Base-by-base conservation (phyloP, 2,329 filamentous ascomycete species). In the Diplodia mutila region DNA sequence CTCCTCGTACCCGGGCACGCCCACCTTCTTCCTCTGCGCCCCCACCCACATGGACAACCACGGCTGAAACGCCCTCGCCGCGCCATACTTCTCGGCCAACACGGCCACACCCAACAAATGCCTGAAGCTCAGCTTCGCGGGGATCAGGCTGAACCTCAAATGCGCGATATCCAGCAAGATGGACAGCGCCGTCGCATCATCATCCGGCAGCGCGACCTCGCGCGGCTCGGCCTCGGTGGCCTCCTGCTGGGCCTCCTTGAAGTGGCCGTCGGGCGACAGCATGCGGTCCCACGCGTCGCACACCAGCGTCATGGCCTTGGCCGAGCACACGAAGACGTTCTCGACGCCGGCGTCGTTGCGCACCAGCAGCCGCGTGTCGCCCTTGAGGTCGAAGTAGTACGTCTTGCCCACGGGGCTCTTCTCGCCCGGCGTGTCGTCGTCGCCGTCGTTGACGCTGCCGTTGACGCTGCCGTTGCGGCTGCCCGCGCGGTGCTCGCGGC, bases 151-250 rank as follows among this genome's bases (percentile, higher is more conserved):
- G 49, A 73, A 74, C 12, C 73, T 69, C 11, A 69, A 53, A 63
- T 79, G 78, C 2, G 75, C 73, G 7, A 80, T 74, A 25, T 71
- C 71, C 65, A 80, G 73, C 8, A 80, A 27, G 1, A 78, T 69
- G 0, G 67, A 55, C 68, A 81, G 74, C 1, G 75, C 74, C 1
- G 72, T 70, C 0, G 74, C 67, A 59, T 79, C 70, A 59, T 80
- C 77, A 6, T 77, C 73, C 0, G 73, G 73, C 16, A 77, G 70
- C 3, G 70, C 67, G 29, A 79, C 68, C 61, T 76, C 72, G 34
- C 34, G 34, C 34, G 34, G 34, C 9, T 37, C 34, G 9, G 8
- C 34, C 34, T 37, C 34, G 34, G 34, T 2, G 1, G 34, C 8
- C 57, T 61, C 37, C 4, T 5, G 25, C n/a, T 25, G 42, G 18